A percentile compares a stretch with the other conserved stretches of the same genome.
Conservation (phyloP, 192 early-diverging fungal genomes). For the Neocallimastix lanati region DNA sequence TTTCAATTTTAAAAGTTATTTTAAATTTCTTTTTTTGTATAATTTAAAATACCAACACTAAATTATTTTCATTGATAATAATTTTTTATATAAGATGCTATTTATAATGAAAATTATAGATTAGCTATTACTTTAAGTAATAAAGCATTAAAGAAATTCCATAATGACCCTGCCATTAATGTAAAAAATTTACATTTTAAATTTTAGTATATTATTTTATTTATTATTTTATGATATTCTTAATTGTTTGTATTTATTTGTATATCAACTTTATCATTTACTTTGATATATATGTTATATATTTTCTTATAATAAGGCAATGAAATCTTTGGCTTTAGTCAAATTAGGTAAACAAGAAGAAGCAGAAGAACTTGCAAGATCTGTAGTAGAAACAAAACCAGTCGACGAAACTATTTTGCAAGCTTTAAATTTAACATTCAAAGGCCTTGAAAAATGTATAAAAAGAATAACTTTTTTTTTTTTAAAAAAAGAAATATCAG, state of each 20-base stretch:
- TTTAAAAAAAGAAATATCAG: no score
- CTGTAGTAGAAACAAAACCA: slow-evolving; percentile 38
- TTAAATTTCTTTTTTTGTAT: background rate
- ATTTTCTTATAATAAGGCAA: slow-evolving; percentile 19
- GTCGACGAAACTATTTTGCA: slow-evolving; percentile 41
- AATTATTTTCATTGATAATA: no score
- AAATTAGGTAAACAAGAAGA: slow-evolving; percentile 44
- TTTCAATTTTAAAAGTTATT: background rate
- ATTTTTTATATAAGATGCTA: no score
- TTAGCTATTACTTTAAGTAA: slow-evolving; percentile 34
- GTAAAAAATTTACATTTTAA: slow-evolving; percentile 10
- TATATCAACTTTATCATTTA: background rate
- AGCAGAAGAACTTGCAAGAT: slow-evolving; percentile 33
- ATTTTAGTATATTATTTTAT: background rate
- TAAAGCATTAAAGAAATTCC: slow-evolving; percentile 55
- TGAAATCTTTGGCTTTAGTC: slow-evolving; percentile 53
- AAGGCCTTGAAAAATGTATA: slow-evolving; percentile 28
- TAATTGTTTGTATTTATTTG: background rate
- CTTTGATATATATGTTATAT: background rate
- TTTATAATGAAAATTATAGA: slow-evolving; percentile 47
- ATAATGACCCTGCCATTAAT: slow-evolving; percentile 40
- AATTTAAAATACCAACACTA: no score
- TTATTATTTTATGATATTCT: slow-evolving; percentile 1
- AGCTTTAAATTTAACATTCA: slow-evolving; percentile 35
- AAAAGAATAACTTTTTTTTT: no score